These are phyloP conservation scores for Zasmidium angulare DNA, from an alignment of 2,329 filamentous ascomycete genomes.

Conservation along the genomic window DNA sequence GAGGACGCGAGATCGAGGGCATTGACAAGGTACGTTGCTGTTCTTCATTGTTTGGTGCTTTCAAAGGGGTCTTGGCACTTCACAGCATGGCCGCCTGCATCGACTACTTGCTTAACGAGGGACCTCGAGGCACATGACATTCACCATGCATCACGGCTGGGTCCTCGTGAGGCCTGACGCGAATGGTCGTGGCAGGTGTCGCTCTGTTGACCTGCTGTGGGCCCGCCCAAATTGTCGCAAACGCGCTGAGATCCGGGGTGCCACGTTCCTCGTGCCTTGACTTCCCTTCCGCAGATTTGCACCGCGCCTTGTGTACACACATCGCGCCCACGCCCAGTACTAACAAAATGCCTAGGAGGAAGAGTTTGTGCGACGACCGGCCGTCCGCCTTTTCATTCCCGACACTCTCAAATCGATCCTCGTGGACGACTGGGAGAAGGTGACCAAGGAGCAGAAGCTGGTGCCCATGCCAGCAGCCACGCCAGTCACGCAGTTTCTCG, in stretches of 20 bases:
- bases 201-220: background rate
- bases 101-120: background rate
- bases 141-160: background rate
- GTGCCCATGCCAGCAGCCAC: conserved; percentile 77
- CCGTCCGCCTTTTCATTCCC: conserved; percentile 81
- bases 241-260: background rate
- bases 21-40: conserved; percentile 66
- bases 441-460: conserved; percentile 91
- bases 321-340: background rate
- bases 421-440: conserved; percentile 98
- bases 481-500: conserved; percentile 73
- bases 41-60: background rate
- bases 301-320: background rate
- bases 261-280: background rate
- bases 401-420: conserved; percentile 88
- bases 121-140: background rate
- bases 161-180: background rate
- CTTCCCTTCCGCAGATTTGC: background rate
- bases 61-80: background rate
- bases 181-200: background rate
- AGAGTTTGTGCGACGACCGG: conserved; percentile 76
- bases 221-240: background rate
- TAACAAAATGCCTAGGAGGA: conserved; percentile 71
- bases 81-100: background rate
- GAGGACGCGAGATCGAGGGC: conserved; percentile 72